Conservation (phyloP, 768 basidiomycete genomes). For the Lentinula raphanica region DNA sequence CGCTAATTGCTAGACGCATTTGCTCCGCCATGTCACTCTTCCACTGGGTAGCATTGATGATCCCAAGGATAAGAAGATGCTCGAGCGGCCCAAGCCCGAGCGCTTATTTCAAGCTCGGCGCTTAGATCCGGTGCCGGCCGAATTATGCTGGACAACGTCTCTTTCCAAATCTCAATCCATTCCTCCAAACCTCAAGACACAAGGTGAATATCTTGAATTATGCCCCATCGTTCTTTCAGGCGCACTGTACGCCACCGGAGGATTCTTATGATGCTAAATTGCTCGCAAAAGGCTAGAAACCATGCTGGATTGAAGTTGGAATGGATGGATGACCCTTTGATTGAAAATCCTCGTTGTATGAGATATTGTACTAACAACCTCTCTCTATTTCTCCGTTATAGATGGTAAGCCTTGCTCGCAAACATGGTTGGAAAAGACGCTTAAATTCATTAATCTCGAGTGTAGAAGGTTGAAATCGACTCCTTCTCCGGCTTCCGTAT, state of each 20-base stretch:
- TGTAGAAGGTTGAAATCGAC: conserved; percentile 96
- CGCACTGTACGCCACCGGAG: neutral
- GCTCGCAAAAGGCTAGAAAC: neutral
- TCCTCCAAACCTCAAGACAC: neutral
- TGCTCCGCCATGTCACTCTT: too few relatives aligned
- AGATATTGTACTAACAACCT: neutral
- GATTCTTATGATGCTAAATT: neutral
- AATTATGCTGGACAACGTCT: neutral
- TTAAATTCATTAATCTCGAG: conserved; percentile 16
- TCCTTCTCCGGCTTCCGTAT: conserved; percentile 96
- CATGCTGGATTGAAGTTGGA: neutral
- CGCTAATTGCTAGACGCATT: too few relatives aligned
- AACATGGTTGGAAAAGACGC: neutral
- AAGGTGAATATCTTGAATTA: neutral
- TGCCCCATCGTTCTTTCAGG: neutral
- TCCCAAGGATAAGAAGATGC: too few relatives aligned
- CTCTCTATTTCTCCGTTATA: neutral
- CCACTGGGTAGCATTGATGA: too few relatives aligned
- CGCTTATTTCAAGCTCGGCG: too few relatives aligned
- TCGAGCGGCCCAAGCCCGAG: too few relatives aligned
- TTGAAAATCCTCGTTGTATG: neutral
- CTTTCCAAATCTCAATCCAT: neutral
- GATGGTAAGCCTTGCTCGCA: conserved; percentile 1
- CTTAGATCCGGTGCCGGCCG: neutral
- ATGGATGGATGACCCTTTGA: conserved; percentile 2